Evolutionary conservation across 345 rosid genomes (phyloP), one percentile per base, ranked within the genome.

Genomic region (Sonneratia caseolaris): DNA sequence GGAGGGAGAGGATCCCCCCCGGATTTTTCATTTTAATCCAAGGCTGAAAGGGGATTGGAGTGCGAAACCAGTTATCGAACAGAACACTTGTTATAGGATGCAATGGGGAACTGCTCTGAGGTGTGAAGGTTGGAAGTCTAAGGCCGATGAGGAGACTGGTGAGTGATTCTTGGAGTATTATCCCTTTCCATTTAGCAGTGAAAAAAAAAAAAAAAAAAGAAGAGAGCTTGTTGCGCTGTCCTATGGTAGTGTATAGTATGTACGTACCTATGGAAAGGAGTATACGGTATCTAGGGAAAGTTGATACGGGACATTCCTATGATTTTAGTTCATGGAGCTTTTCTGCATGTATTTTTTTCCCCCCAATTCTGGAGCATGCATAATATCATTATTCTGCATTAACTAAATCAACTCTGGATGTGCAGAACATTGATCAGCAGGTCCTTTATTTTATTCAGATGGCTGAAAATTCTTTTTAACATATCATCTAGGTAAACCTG

Each of bases 1-100:
- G 78, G 96, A 93, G 32, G 97, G 97, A 12, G 98, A 93, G 85
- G 98, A 91, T 61, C 98, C 98, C n/a, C 98, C 97, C 7, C 78
- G 91, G 83, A 83, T 93, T 74, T 75, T 93, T 73, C 98, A 91
- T 79, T 91, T 93, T 61, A 93, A 93, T 71, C 96, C 98, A 12
- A 85, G 98, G 86, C 76, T 93, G 12, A 93, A 83, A 43, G 98
- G 98, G 42, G 98, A 93, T 79, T 93, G 97, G 92, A 91, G 96
- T 59, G 77, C 74, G 15, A 84, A 79, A 76, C 94, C 98, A 3
- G 95, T 91, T 69, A 93, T 93, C 78, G 98, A 93, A 79, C 96
- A 84, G 88, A 93, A 93, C 77, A 93, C 95, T 76, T 93, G 98
- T 65, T 93, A 89, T 68, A 81, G 97, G 69, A 89, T 89, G 97